phyloP scores from a whole-genome alignment of 202 grass and related monocot species.

The Cymbopogon flexuosus region DNA sequence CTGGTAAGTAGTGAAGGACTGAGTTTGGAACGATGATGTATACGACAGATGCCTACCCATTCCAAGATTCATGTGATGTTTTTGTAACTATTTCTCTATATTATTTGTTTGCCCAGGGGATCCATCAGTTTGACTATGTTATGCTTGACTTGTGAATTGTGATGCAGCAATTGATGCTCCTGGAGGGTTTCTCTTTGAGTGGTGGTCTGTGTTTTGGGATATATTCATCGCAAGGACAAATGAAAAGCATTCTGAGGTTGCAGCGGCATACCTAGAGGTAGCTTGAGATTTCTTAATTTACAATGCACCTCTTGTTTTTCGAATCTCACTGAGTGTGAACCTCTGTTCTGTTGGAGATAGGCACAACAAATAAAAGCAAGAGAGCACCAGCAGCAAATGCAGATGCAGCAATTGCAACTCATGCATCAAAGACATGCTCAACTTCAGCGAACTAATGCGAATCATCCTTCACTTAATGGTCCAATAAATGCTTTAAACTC shows the following conservation, averaged over 20 bases:
- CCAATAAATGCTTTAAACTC: constrained; percentile 72
- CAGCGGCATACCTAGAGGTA: constrained; percentile 94
- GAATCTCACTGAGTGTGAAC: background rate
- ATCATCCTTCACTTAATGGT: constrained; percentile 65
- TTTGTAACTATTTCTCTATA: background rate
- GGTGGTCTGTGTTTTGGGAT: constrained; percentile 99
- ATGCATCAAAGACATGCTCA: constrained; percentile 96
- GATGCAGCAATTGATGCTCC: constrained; percentile 97
- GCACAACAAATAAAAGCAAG: constrained; percentile 88
- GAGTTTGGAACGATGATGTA: background rate
- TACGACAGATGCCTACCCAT: background rate
- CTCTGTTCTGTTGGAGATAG: constrained; percentile 36
- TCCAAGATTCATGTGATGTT: background rate
- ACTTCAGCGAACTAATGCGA: constrained; percentile 71
- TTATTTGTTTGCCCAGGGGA: constrained; percentile 1
- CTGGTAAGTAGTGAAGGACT: background rate
- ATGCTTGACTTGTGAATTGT: constrained; percentile 17
- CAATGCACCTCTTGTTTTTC: constrained; percentile 5
- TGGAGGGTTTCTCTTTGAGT: constrained; percentile 99
- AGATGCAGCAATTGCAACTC: constrained; percentile 97
- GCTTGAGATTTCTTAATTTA: constrained; percentile 4
- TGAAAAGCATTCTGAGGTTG: constrained; percentile 97
- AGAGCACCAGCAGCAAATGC: constrained; percentile 94
- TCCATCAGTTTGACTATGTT: constrained; percentile 2
- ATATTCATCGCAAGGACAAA: constrained; percentile 98